A percentile compares a stretch with the other conserved stretches of the same genome.
These are phyloP conservation scores for Pestalotiopsis sp. DNA, from an alignment of 2,329 filamentous ascomycete genomes.

Conservation along the genomic window DNA sequence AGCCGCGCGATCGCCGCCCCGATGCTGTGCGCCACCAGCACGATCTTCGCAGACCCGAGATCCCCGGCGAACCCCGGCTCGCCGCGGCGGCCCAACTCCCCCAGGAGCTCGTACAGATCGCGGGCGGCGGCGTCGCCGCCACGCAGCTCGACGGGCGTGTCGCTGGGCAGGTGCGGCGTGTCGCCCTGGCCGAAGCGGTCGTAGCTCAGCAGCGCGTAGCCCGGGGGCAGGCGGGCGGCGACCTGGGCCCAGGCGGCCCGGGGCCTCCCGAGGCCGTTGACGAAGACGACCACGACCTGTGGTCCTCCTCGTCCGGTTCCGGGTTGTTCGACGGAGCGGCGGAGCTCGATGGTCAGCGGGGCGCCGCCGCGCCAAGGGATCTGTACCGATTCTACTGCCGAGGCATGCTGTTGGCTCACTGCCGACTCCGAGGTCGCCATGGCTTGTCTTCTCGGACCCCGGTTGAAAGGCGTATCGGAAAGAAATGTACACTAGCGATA, in stretches of 20 bases:
- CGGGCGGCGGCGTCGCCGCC: slow-evolving; percentile 1
- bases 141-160: neutral
- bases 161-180: neutral
- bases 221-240: neutral
- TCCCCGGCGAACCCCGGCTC: neutral
- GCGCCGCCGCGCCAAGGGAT: slow-evolving; percentile 6
- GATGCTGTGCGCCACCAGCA: slow-evolving; percentile 7
- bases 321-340: neutral
- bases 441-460: neutral
- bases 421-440: neutral
- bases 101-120: slow-evolving; percentile 1
- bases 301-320: neutral
- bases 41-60: neutral
- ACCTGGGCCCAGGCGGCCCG: neutral
- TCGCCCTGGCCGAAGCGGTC: slow-evolving; percentile 11
- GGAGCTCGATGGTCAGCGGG: slow-evolving; percentile 1
- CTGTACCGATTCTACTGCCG: neutral
- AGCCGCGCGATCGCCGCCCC: neutral
- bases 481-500: neutral
- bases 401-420: neutral
- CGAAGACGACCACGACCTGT: neutral
- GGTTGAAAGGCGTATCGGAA: neutral
- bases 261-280: slow-evolving; percentile 1
- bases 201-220: slow-evolving; percentile 1
- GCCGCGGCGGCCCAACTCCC: neutral